Conservation (phyloP, 345 rosid genomes). For the Dimocarpus longan region DNA sequence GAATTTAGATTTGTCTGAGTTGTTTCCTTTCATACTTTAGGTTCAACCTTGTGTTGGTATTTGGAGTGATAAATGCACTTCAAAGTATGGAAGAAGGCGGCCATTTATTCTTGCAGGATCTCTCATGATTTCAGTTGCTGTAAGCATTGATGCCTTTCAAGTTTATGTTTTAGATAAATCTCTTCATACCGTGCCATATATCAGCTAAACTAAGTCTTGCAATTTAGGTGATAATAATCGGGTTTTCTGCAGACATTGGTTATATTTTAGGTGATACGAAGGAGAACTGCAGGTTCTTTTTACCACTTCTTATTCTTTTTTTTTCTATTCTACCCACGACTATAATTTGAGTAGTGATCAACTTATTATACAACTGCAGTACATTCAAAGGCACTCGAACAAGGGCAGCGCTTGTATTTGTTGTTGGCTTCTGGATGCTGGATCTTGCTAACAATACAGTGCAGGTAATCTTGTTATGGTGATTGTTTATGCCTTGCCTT, state of each 20-base stretch:
- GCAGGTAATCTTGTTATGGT: constrained; percentile 54
- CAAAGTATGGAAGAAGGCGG: constrained; percentile 86
- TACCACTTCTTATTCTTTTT: constrained; percentile 27
- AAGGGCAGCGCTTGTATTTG: constrained; percentile 82
- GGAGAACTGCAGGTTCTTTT: constrained; percentile 88
- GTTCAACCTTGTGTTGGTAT: constrained; percentile 99
- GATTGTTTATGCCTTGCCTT: constrained; percentile 2
- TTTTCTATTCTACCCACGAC: constrained; percentile 2
- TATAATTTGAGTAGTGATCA: not conserved
- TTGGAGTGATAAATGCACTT: constrained; percentile 96
- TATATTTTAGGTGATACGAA: constrained; percentile 79
- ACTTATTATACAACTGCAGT: constrained; percentile 48
- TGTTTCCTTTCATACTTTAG: constrained; percentile 44
- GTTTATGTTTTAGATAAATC: not conserved
- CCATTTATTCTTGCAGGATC: constrained; percentile 94
- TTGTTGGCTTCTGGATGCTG: constrained; percentile 95
- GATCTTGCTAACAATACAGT: constrained; percentile 98
- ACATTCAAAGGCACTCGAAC: constrained; percentile 86
- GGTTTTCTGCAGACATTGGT: constrained; percentile 99
- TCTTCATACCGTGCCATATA: constrained; percentile 22
- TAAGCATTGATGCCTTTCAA: constrained; percentile 45
- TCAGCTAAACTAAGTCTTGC: constrained; percentile 60
- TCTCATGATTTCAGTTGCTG: constrained; percentile 79
- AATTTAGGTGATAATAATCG: constrained; percentile 92
- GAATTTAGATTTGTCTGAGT: constrained; percentile 10